Conservation (phyloP, 306 rosid genomes). For the Sesbania bispinosa region DNA sequence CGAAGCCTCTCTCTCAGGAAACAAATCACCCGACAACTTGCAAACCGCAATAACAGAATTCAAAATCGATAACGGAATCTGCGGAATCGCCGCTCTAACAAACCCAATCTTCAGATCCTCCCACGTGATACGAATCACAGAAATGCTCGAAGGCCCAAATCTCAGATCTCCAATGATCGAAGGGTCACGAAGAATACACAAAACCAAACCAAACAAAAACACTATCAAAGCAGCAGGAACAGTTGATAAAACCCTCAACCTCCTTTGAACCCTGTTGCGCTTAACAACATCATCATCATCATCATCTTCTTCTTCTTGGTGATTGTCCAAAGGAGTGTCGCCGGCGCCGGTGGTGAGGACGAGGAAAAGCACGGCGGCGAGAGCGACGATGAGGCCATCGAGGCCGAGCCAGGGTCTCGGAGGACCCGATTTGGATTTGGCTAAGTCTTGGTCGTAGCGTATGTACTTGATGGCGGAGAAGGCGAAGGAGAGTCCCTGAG, state of each 20-base stretch:
- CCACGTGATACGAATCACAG: conserved; percentile 47
- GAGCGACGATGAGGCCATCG: conserved; percentile 59
- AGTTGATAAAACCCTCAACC: conserved; percentile 37
- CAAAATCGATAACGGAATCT: conserved; percentile 63
- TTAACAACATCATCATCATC: neutral
- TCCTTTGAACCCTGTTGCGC: neutral
- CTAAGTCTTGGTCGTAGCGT: conserved; percentile 55
- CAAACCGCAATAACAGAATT: conserved; percentile 84
- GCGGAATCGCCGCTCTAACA: conserved; percentile 67
- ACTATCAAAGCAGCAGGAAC: conserved; percentile 66
- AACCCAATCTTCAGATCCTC: conserved; percentile 73
- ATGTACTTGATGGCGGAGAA: conserved; percentile 75
- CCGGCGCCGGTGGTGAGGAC: conserved; percentile 71
- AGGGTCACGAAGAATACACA: conserved; percentile 62
- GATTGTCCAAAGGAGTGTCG: conserved; percentile 9
- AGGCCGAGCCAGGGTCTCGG: conserved; percentile 60
- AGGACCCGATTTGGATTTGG: conserved; percentile 42
- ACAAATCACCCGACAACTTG: conserved; percentile 70
- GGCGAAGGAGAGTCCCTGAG: conserved; percentile 77
- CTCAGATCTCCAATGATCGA: conserved; percentile 41
- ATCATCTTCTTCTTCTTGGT: neutral
- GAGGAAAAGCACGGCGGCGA: conserved; percentile 45
- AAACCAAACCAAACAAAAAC: conserved; percentile 48
- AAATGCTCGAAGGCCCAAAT: conserved; percentile 57
- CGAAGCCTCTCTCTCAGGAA: conserved; percentile 70